Percentiles rank a stretch among this genome's conserved stretches.
Evolutionary conservation across 768 basidiomycete species (phyloP).

Genomic region (Boletus bicolor): DNA sequence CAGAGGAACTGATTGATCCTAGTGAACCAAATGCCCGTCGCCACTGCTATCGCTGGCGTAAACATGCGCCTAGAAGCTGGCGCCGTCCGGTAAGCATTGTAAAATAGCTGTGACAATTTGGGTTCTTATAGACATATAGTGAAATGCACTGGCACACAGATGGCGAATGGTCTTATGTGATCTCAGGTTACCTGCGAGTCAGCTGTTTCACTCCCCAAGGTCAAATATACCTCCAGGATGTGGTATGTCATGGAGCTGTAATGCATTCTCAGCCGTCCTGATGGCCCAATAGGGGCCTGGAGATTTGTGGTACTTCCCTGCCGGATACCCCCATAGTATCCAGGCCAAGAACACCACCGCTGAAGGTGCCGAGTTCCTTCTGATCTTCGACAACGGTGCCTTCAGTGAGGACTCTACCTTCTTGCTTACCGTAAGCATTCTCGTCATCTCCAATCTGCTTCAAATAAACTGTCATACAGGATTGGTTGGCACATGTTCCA

Average conservation of each 20-base stretch:
- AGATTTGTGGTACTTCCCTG: constrained; percentile 60
- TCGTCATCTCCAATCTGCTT: neutral
- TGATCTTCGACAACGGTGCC: constrained; percentile 39
- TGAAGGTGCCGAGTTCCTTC: constrained; percentile 52
- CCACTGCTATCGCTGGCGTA: constrained; percentile 38
- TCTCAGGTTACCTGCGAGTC: constrained; percentile 47
- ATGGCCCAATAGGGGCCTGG: constrained; percentile 26
- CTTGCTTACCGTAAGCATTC: constrained; percentile 31
- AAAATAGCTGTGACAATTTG: neutral
- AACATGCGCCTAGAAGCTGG: constrained; percentile 43
- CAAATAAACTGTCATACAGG: constrained; percentile 33
- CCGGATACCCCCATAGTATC: constrained; percentile 53
- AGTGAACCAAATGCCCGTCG: constrained; percentile 42
- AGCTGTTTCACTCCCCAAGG: constrained; percentile 53
- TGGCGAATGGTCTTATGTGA: constrained; percentile 52
- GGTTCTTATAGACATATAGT: constrained; percentile 20
- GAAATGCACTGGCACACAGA: constrained; percentile 46
- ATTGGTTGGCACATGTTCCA: constrained; percentile 66
- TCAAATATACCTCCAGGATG: constrained; percentile 49
- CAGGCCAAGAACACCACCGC: constrained; percentile 48
- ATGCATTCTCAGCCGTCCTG: constrained; percentile 19
- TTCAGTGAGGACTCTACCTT: constrained; percentile 63
- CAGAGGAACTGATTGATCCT: neutral
- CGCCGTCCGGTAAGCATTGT: constrained; percentile 35
- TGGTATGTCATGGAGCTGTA: constrained; percentile 35